Conservation (phyloP, 2,329 filamentous ascomycete genomes). For the Talaromyces rugulosus region DNA sequence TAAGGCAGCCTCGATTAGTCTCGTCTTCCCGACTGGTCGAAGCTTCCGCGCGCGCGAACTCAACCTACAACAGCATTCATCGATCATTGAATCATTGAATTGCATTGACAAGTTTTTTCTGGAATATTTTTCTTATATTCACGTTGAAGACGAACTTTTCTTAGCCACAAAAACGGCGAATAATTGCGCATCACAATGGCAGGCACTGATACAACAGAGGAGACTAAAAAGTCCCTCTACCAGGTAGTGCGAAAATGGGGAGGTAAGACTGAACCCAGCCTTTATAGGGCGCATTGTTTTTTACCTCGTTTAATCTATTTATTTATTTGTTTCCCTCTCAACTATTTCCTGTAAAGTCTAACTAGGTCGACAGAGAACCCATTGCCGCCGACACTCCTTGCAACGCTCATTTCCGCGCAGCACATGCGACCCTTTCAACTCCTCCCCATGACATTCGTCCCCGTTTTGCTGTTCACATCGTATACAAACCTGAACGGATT, state of each 20-base stretch:
- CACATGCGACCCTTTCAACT: conserved; percentile 63
- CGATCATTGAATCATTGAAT: not conserved
- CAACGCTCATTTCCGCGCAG: conserved; percentile 62
- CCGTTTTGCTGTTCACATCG: conserved; percentile 60
- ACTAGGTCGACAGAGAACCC: conserved; percentile 50
- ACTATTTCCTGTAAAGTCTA: not conserved
- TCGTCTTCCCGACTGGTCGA: not conserved
- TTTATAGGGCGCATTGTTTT: not conserved
- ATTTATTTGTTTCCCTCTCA: not conserved
- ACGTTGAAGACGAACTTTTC: not conserved
- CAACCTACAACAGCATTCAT: not conserved
- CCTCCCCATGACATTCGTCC: conserved; percentile 64
- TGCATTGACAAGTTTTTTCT: not conserved
- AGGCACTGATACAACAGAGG: conserved; percentile 25
- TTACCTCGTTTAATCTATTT: not conserved
- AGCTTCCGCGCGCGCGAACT: not conserved
- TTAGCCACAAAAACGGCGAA: not conserved
- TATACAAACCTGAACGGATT: conserved; percentile 62
- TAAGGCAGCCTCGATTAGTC: not conserved
- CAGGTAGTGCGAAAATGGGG: conserved; percentile 39
- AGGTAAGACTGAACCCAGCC: conserved; percentile 26
- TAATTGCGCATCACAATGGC: conserved; percentile 3
- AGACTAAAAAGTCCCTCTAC: conserved; percentile 35
- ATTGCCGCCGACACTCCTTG: conserved; percentile 61
- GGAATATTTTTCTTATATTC: no score